A percentile compares a stretch with the other conserved stretches of the same genome.
phyloP scores from a whole-genome alignment of 2,329 filamentous ascomycete genomes.

The Hymenoscyphus fraxineus region DNA sequence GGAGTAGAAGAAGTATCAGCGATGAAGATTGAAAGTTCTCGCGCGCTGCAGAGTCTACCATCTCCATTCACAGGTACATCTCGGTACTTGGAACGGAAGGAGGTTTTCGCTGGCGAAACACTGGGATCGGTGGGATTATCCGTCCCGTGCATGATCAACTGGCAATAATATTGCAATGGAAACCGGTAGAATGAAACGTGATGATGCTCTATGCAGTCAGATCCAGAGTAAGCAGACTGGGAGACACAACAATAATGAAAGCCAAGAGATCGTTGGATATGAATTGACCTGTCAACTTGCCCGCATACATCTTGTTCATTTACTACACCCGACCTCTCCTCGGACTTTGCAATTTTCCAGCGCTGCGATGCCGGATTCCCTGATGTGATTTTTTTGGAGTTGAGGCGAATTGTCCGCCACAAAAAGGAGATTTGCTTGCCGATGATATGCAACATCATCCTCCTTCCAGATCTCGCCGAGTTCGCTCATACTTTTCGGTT shows the following conservation, averaged over 20 bases:
- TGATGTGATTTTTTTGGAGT: not conserved
- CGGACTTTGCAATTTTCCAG: not conserved
- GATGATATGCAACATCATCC: not conserved
- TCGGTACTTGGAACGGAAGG: conserved; percentile 1
- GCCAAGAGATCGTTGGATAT: not conserved
- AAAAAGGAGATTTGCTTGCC: not conserved
- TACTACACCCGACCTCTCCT: not conserved
- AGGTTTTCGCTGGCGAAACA: not conserved
- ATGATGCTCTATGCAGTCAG: not conserved
- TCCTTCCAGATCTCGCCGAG: not conserved
- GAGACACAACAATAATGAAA: not conserved
- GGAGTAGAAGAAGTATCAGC: not conserved
- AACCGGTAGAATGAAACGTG: not conserved
- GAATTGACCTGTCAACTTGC: not conserved
- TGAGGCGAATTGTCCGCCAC: not conserved
- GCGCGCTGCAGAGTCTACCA: not conserved
- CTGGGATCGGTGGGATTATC: not conserved
- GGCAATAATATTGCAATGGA: not conserved
- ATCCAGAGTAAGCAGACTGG: not conserved
- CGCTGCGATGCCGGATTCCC: not conserved
- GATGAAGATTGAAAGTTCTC: not conserved
- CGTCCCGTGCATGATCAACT: not conserved
- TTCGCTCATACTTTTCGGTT: not conserved
- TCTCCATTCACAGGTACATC: not conserved
- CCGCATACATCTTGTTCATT: not conserved